A percentile compares a stretch with the other conserved stretches of the same genome.
Conservation (phyloP, 2,329 filamentous ascomycete genomes). For the Seiridium cupressi region DNA sequence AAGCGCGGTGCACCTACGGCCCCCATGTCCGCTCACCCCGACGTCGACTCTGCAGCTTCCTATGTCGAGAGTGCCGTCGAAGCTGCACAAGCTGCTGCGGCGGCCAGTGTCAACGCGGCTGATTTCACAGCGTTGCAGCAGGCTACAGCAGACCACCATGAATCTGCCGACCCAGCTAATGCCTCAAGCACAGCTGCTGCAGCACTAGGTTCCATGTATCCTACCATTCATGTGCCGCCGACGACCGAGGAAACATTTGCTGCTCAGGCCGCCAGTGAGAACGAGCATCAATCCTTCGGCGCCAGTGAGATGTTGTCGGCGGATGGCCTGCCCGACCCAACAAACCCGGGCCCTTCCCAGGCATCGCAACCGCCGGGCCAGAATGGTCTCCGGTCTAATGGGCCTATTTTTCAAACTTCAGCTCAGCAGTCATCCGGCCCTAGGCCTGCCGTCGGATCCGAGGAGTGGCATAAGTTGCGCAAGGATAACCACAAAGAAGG, state of each 20-base stretch:
- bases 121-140: conserved; percentile 58
- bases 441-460: conserved; percentile 91
- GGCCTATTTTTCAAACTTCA: background rate
- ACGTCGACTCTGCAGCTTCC: conserved; percentile 40
- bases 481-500: conserved; percentile 99
- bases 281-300: conserved; percentile 34
- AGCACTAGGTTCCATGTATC: conserved; percentile 56
- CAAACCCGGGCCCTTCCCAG: conserved; percentile 18
- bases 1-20: conserved; percentile 49
- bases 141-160: conserved; percentile 45
- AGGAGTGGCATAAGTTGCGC: conserved; percentile 96
- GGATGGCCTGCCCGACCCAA: conserved; percentile 33
- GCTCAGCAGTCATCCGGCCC: conserved; percentile 21
- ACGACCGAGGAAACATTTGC: conserved; percentile 61
- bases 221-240: conserved; percentile 56
- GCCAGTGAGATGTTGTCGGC: conserved; percentile 33
- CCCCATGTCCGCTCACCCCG: conserved; percentile 38
- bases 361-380: conserved; percentile 23
- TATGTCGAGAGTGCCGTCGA: conserved; percentile 57
- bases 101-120: conserved; percentile 44
- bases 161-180: conserved; percentile 47
- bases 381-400: conserved; percentile 33
- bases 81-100: conserved; percentile 37
- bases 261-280: conserved; percentile 42
- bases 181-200: conserved; percentile 60